phyloP scores from a whole-genome alignment of 257 asterid species.

The Capsicum pubescens region DNA sequence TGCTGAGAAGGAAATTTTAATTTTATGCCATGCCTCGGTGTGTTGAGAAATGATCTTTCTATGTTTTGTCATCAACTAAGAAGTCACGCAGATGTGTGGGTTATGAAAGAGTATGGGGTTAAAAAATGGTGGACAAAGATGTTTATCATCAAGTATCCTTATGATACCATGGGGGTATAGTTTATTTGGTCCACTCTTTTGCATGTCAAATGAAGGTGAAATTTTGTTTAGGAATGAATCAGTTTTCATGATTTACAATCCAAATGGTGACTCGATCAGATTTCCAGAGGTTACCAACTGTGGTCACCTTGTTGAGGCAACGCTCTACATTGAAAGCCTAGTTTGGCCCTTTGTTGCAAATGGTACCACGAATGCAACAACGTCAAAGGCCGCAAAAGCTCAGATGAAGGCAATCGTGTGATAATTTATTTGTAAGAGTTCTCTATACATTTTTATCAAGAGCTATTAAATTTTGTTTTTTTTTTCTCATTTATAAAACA shows the following conservation, averaged over 20 bases:
- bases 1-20: no score
- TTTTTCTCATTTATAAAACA: neutral
- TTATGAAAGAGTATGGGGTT: no score
- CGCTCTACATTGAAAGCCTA: conserved; percentile 48
- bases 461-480: neutral
- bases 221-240: conserved; percentile 39
- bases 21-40: no score
- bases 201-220: conserved; percentile 43
- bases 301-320: conserved; percentile 7
- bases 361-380: neutral
- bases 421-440: neutral
- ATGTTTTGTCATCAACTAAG: no score
- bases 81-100: no score
- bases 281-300: conserved; percentile 33
- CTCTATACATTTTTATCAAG: neutral
- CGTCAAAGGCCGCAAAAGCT: neutral
- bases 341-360: conserved; percentile 29
- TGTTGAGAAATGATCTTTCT: no score
- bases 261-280: conserved; percentile 36
- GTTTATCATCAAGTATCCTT: no score
- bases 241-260: conserved; percentile 42
- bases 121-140: no score
- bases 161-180: conserved; percentile 34
- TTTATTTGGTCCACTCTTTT: conserved; percentile 30
- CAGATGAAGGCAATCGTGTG: neutral